These are phyloP conservation scores for Hypsizygus ulmarius DNA, from an alignment of 1,284 basidiomycete species.

Conservation along the genomic window DNA sequence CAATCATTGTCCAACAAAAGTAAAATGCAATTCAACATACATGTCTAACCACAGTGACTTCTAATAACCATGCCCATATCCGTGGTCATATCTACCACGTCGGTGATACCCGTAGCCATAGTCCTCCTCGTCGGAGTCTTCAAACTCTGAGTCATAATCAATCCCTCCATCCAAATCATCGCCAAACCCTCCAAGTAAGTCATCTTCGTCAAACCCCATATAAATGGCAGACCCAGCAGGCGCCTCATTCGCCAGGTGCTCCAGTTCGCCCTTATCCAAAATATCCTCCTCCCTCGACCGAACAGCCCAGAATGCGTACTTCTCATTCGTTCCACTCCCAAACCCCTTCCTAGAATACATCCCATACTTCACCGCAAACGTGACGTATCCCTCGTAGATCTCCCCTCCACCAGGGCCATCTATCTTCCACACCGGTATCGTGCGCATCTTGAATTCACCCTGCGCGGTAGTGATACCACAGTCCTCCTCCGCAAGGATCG, in stretches of 20 bases:
- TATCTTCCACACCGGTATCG: conserved; percentile 6
- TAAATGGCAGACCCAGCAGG: too few species aligned
- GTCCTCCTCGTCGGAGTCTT: too few species aligned
- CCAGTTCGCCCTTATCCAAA: not conserved
- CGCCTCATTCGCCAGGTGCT: too few species aligned
- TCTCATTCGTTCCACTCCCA: not conserved
- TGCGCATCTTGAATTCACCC: conserved; percentile 3
- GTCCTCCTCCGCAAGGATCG: not conserved
- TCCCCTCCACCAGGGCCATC: not conserved
- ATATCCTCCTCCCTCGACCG: conserved; percentile 2
- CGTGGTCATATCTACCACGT: not conserved
- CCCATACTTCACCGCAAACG: conserved; percentile 8
- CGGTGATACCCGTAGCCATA: not conserved
- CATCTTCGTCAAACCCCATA: too few species aligned
- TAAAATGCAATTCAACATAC: too few species aligned
- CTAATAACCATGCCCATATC: too few species aligned
- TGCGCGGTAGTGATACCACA: conserved; percentile 6
- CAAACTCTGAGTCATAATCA: too few species aligned
- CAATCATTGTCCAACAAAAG: not conserved
- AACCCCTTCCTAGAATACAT: conserved; percentile 10
- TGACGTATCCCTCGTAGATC: conserved; percentile 5
- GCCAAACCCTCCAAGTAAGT: too few species aligned
- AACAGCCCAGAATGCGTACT: conserved; percentile 9
- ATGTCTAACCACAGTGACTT: too few species aligned
- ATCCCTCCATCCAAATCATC: too few species aligned